phyloP scores from a whole-genome alignment of 768 basidiomycete genomes.

The Suillus brevipes region DNA sequence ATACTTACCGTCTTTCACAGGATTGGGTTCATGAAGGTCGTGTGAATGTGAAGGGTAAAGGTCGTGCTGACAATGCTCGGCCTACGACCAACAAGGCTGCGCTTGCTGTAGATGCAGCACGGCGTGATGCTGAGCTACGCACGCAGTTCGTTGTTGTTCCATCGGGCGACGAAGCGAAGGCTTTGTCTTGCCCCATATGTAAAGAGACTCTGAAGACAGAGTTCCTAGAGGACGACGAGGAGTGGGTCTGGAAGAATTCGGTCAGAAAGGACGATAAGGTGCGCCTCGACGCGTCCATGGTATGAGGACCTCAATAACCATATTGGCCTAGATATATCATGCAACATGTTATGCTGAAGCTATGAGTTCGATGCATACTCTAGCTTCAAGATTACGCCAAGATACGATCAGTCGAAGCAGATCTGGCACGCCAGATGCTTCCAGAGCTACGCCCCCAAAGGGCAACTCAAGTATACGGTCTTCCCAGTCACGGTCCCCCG shows the following conservation, averaged over 20 bases:
- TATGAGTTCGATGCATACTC: slow-evolving; percentile 56
- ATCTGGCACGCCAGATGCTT: slow-evolving; percentile 69
- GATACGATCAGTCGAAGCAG: slow-evolving; percentile 65
- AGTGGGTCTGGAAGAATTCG: slow-evolving; percentile 97
- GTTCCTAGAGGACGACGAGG: slow-evolving; percentile 93
- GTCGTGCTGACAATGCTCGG: slow-evolving; percentile 53
- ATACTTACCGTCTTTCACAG: slow-evolving; percentile 41
- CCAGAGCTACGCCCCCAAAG: slow-evolving; percentile 41
- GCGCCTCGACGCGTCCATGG: slow-evolving; percentile 27
- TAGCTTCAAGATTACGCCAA: slow-evolving; percentile 68
- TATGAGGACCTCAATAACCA: slow-evolving; percentile 4
- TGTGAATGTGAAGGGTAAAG: slow-evolving; percentile 67
- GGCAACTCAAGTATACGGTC: slow-evolving; percentile 29
- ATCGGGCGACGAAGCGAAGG: slow-evolving; percentile 82
- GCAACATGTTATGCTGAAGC: slow-evolving; percentile 93
- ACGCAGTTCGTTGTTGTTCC: slow-evolving; percentile 86
- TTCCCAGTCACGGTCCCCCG: slow-evolving; percentile 52
- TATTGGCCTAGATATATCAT: slow-evolving; percentile 72
- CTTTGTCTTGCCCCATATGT: slow-evolving; percentile 91
- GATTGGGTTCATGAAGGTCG: slow-evolving; percentile 83
- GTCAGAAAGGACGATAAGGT: slow-evolving; percentile 82
- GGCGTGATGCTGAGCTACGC: slow-evolving; percentile 74
- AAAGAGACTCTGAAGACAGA: slow-evolving; percentile 91
- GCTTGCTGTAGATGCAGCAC: slow-evolving; percentile 63
- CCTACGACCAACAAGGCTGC: slow-evolving; percentile 55